Evolutionary conservation across 2,329 filamentous ascomycete species (phyloP), one percentile per base, ranked within the genome.

Genomic region (Aspergillus japonicus): DNA sequence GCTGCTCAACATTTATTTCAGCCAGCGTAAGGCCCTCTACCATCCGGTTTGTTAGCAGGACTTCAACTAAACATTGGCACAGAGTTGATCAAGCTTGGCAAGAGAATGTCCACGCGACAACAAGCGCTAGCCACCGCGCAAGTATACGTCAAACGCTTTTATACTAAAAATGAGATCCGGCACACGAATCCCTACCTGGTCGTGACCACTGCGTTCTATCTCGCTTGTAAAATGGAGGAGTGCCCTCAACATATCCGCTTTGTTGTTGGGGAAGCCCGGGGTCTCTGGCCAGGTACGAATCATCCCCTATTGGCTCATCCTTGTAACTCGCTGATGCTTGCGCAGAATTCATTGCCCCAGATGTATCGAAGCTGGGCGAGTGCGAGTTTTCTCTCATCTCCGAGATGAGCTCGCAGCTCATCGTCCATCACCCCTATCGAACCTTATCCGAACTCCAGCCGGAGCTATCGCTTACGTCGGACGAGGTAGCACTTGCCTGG

Each of bases 141-240:
- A 72, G 84, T 97, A 66, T 99, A 98, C 78, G 85, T 98, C 68
- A 94, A 96, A 71, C 87, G 95, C 61, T 98, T 96, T 81, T 98
- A 96, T 76, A 87, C 87, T 50, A 91, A 90, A 68, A 90, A 96
- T 68, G 92, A 96, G 71, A 92, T 98, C 65, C 89, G 94, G 59
- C 87, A 89, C 64, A 96, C 93, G 51, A 99, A 98, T 69, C 92
- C 94, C 4, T 96, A 96, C 72, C 87, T 98, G 39, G 87, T 98
- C 60, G 85, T 96, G 65, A 89, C 92, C n/a, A 98, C 95, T 1
- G 91, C 94, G 5, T 84, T 98, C 62, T 99, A 99, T 75, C 82
- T 99, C 39, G 93, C 95, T 21, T 96, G 92, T 80, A 99, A 99
- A 78, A 96, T 96, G 87, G 95, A 99, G 75, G 95, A 99, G 76